Evolutionary conservation across 208 protist species (phyloP).

Genomic region (Herpetomonas tarakana): DNA sequence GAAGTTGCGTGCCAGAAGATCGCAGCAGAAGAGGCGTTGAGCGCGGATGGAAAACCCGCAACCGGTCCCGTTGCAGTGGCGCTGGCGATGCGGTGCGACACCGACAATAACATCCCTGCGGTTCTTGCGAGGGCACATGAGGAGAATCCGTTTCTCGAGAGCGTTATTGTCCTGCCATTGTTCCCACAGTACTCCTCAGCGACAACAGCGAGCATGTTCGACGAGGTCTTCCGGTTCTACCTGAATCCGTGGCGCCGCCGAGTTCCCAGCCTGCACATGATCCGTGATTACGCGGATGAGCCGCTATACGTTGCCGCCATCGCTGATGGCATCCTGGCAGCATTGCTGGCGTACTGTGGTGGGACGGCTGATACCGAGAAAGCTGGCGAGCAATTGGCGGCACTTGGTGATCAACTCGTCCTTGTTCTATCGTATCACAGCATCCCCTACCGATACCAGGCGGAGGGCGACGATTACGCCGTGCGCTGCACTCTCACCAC

Average conservation of each 20-base stretch:
- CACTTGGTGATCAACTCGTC: conserved; percentile 8
- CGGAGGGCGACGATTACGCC: conserved; percentile 33
- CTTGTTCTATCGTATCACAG: conserved; percentile 51
- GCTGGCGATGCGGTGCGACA: conserved; percentile 29
- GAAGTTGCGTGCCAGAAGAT: conserved; percentile 11
- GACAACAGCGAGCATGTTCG: conserved; percentile 31
- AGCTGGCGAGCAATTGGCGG: conserved; percentile 4
- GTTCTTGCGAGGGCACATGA: conserved; percentile 11
- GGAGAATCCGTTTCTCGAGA: conserved; percentile 9
- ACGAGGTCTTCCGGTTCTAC: conserved; percentile 36
- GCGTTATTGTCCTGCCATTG: conserved; percentile 42
- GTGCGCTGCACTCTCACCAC: conserved; percentile 28
- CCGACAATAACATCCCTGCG: conserved; percentile 13
- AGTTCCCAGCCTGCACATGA: conserved; percentile 31
- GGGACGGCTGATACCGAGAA: neutral
- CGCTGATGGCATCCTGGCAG: conserved; percentile 7
- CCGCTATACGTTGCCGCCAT: conserved; percentile 37
- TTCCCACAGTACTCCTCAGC: conserved; percentile 65
- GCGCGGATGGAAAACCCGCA: neutral
- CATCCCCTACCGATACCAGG: conserved; percentile 27
- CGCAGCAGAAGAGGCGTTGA: conserved; percentile 4
- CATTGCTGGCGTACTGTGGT: conserved; percentile 16
- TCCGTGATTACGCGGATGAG: conserved; percentile 40
- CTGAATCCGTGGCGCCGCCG: conserved; percentile 14
- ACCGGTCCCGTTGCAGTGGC: conserved; percentile 15